Percentiles rank a stretch among this genome's conserved stretches.
Conservation (phyloP, 2,329 filamentous ascomycete species). For the Alternaria metachromatica region DNA sequence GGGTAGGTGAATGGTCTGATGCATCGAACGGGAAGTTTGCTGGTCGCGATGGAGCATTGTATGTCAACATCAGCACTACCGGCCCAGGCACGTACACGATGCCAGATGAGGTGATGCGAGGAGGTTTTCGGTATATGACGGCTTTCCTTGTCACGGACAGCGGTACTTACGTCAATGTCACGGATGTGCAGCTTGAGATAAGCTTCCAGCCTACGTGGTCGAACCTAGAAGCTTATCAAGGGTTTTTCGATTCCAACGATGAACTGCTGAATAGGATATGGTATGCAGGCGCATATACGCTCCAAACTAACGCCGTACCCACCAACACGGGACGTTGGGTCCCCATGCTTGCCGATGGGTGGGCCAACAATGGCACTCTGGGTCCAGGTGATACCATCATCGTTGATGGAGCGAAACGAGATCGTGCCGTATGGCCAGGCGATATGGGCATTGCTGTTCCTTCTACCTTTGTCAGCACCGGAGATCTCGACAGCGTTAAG, state of each 20-base stretch:
- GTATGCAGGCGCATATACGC: slow-evolving; percentile 59
- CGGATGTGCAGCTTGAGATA: slow-evolving; percentile 53
- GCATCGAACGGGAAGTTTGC: slow-evolving; percentile 51
- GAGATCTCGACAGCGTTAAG: slow-evolving; percentile 18
- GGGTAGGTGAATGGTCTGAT: slow-evolving; percentile 53
- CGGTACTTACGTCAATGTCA: slow-evolving; percentile 46
- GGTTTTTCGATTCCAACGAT: slow-evolving; percentile 42
- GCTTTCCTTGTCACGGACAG: slow-evolving; percentile 51
- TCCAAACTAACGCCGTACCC: slow-evolving; percentile 48
- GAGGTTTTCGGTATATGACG: slow-evolving; percentile 63
- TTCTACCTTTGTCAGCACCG: slow-evolving; percentile 16
- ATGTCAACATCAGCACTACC: slow-evolving; percentile 48
- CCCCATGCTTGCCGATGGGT: slow-evolving; percentile 29
- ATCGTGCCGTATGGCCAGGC: slow-evolving; percentile 47
- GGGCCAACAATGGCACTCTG: slow-evolving; percentile 47
- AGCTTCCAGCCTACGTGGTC: slow-evolving; percentile 60
- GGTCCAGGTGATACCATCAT: slow-evolving; percentile 44
- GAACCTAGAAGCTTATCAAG: slow-evolving; percentile 49
- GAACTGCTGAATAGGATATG: slow-evolving; percentile 63
- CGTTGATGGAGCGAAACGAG: slow-evolving; percentile 50
- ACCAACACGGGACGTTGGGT: slow-evolving; percentile 42
- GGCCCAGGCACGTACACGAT: slow-evolving; percentile 52
- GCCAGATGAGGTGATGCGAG: slow-evolving; percentile 55
- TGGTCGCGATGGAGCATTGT: slow-evolving; percentile 55
- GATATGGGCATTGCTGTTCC: slow-evolving; percentile 26